A percentile compares a stretch with the other conserved stretches of the same genome.
phyloP scores from a whole-genome alignment of 306 rosid species.

The Medicago ruthenica region DNA sequence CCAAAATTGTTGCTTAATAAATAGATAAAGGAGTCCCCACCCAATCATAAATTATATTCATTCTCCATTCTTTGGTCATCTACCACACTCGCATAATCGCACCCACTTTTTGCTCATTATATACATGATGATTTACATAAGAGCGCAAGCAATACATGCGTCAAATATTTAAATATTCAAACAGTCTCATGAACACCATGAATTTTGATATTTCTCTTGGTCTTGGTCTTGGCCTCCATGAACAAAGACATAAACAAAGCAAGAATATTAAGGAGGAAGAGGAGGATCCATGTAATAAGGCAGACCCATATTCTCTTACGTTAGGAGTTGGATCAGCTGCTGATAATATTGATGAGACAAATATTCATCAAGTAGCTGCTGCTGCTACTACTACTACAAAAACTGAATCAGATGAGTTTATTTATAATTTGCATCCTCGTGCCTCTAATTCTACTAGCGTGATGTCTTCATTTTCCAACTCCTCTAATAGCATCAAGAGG shows the following conservation, averaged over 20 bases:
- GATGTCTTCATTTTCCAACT: constrained; percentile 72
- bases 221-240: constrained; percentile 64
- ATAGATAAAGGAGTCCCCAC: constrained; percentile 48
- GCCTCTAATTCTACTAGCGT: constrained; percentile 54
- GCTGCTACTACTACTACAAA: neutral
- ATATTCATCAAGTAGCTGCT: neutral
- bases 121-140: constrained; percentile 7
- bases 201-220: constrained; percentile 56
- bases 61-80: constrained; percentile 21
- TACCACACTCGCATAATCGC: neutral
- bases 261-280: neutral
- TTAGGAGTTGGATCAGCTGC: constrained; percentile 53
- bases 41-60: constrained; percentile 27
- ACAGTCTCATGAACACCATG: constrained; percentile 43
- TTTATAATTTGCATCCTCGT: constrained; percentile 7
- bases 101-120: neutral
- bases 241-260: constrained; percentile 14
- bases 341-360: constrained; percentile 5
- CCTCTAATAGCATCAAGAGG: constrained; percentile 64
- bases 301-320: constrained; percentile 59
- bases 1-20: neutral
- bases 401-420: constrained; percentile 15
- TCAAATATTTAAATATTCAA: constrained; percentile 3
- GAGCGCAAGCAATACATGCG: neutral
- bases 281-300: constrained; percentile 47